A percentile compares a stretch with the other conserved stretches of the same genome.
Conservation (phyloP, 2,329 filamentous ascomycete genomes). For the Alternaria burnsii region DNA sequence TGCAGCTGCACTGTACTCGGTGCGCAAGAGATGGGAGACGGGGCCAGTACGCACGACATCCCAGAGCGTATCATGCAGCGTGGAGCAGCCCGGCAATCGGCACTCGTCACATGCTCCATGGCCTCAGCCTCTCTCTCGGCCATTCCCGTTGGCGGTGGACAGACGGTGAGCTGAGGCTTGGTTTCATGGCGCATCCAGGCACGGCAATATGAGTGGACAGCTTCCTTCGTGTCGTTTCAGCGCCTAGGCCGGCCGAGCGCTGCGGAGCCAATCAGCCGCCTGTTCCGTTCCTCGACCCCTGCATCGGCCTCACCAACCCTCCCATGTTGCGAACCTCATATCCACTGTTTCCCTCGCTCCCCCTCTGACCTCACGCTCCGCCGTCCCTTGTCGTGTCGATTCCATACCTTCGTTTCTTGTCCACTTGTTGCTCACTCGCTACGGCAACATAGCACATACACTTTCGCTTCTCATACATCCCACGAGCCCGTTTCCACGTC, state of each 20-base stretch:
- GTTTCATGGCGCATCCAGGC: constrained; percentile 42
- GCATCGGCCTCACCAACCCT: constrained; percentile 9
- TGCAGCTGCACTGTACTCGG: neutral
- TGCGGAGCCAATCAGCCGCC: constrained; percentile 28
- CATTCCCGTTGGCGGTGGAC: constrained; percentile 10
- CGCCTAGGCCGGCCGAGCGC: constrained; percentile 21
- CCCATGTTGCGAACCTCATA: constrained; percentile 28
- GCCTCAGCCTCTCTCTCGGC: neutral
- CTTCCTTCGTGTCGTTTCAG: constrained; percentile 30
- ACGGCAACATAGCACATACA: constrained; percentile 36
- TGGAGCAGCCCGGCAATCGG: neutral
- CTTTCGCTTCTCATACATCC: constrained; percentile 18
- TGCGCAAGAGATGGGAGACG: neutral
- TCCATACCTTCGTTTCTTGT: constrained; percentile 37
- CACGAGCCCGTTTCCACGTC: constrained; percentile 3
- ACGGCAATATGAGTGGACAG: constrained; percentile 32
- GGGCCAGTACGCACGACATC: neutral
- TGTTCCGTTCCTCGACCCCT: constrained; percentile 8
- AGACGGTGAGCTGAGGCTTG: constrained; percentile 16
- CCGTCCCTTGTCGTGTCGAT: constrained; percentile 19
- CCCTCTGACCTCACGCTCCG: constrained; percentile 27
- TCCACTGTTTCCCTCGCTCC: constrained; percentile 36
- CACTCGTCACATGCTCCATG: neutral
- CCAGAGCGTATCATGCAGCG: neutral
- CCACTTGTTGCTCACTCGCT: constrained; percentile 47